Percentiles rank a stretch among this genome's conserved stretches.
These are phyloP conservation scores for Pestalotiopsis sp. DNA, from an alignment of 2,329 filamentous ascomycete genomes.

Conservation along the genomic window DNA sequence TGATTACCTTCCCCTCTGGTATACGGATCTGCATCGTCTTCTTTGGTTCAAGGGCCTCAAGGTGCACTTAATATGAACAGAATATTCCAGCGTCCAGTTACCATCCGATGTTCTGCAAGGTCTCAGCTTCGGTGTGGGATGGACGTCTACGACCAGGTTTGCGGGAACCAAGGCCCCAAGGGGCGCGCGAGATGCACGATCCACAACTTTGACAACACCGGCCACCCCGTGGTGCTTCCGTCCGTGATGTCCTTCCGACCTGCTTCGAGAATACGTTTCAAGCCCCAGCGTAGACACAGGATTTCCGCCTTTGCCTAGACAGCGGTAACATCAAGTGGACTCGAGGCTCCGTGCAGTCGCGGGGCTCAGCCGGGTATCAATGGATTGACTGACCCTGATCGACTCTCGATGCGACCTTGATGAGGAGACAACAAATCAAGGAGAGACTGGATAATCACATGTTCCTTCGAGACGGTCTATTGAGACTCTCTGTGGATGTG, in stretches of 20 bases:
- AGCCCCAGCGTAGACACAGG: not conserved
- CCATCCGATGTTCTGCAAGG: not conserved
- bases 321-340: not conserved
- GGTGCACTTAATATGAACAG: not conserved
- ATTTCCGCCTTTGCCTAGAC: not conserved
- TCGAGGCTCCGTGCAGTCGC: not conserved
- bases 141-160: not conserved
- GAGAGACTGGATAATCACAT: not conserved
- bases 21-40: not conserved
- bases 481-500: not conserved
- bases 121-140: not conserved
- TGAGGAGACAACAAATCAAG: constrained; percentile 2
- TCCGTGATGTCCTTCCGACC: not conserved
- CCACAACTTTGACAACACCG: not conserved
- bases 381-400: constrained; percentile 8
- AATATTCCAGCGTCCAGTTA: not conserved
- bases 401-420: not conserved
- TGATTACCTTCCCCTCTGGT: not conserved
- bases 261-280: constrained; percentile 9
- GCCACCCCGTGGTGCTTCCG: not conserved
- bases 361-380: not conserved
- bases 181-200: not conserved
- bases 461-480: not conserved
- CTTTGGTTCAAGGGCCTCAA: not conserved
- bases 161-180: not conserved